Evolutionary conservation across 2,329 filamentous ascomycete species (phyloP).

Genomic region (Venturia carpophila): DNA sequence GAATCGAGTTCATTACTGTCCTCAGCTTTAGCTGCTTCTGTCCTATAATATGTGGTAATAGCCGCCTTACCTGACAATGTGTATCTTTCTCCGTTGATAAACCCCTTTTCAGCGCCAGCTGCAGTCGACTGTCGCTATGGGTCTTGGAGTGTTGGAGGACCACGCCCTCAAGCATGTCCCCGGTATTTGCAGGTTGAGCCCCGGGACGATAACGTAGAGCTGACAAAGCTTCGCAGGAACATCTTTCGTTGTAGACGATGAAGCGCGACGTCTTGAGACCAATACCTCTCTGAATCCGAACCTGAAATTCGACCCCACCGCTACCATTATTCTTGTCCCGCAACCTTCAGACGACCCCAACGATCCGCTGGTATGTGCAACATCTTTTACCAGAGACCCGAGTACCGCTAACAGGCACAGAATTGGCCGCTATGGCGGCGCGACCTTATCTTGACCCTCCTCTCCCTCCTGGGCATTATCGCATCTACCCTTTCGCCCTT

Average conservation of each 20-base stretch:
- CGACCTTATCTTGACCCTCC: conserved; percentile 68
- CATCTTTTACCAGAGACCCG: neutral
- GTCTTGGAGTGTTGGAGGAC: conserved; percentile 67
- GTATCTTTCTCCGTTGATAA: neutral
- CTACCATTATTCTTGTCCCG: conserved; percentile 74
- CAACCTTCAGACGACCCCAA: conserved; percentile 88
- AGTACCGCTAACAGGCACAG: conserved; percentile 31
- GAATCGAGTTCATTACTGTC: neutral
- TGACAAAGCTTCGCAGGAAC: conserved; percentile 31
- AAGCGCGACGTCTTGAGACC: conserved; percentile 26
- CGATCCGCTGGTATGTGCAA: conserved; percentile 60
- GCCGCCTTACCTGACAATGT: neutral
- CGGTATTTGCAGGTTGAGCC: conserved; percentile 44
- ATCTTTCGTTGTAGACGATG: conserved; percentile 33
- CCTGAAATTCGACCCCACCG: conserved; percentile 62
- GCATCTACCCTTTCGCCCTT: conserved; percentile 78
- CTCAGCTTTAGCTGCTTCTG: neutral
- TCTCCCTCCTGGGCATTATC: conserved; percentile 75
- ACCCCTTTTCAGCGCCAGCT: neutral
- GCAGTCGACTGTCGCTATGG: conserved; percentile 40
- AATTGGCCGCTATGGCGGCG: conserved; percentile 84
- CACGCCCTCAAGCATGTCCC: conserved; percentile 61
- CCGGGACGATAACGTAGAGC: conserved; percentile 20
- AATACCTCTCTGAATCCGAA: conserved; percentile 30
- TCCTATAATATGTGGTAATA: neutral